These are phyloP conservation scores for Eucalyptus caleyi DNA, from an alignment of 345 rosid genomes.

Conservation along the genomic window DNA sequence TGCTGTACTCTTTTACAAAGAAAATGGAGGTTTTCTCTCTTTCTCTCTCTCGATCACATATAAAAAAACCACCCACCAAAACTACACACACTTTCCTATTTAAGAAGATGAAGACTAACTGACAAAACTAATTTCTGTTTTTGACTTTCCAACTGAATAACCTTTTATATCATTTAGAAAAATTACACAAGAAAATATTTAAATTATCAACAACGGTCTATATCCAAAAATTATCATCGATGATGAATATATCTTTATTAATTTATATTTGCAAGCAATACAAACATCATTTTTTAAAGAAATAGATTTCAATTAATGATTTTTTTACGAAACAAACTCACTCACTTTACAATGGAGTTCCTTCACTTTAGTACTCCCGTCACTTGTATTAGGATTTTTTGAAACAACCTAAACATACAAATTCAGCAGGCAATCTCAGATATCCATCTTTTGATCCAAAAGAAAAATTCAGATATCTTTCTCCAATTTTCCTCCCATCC, in stretches of 20 bases:
- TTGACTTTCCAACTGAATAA: too few relatives aligned
- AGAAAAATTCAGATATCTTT: not conserved
- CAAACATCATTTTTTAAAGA: not conserved
- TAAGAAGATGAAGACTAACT: too few relatives aligned
- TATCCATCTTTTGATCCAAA: too few relatives aligned
- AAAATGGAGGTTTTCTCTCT: too few relatives aligned
- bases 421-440: not conserved
- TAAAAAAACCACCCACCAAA: too few relatives aligned
- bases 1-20: too few relatives aligned
- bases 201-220: not conserved
- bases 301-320: not conserved
- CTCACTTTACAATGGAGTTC: rapidly evolving
- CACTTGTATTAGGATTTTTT: not conserved
- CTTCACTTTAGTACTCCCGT: not conserved
- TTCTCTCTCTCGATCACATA: too few relatives aligned
- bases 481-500: not conserved
- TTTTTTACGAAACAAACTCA: not conserved
- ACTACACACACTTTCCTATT: too few relatives aligned
- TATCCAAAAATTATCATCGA: too few relatives aligned
- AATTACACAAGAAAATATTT: not conserved
- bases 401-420: not conserved
- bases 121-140: too few relatives aligned
- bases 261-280: not conserved
- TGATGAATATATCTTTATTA: not conserved
- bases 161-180: not conserved